These are phyloP conservation scores for Arthrobotrys iridis DNA, from an alignment of 2,329 filamentous ascomycete genomes.

Conservation along the genomic window DNA sequence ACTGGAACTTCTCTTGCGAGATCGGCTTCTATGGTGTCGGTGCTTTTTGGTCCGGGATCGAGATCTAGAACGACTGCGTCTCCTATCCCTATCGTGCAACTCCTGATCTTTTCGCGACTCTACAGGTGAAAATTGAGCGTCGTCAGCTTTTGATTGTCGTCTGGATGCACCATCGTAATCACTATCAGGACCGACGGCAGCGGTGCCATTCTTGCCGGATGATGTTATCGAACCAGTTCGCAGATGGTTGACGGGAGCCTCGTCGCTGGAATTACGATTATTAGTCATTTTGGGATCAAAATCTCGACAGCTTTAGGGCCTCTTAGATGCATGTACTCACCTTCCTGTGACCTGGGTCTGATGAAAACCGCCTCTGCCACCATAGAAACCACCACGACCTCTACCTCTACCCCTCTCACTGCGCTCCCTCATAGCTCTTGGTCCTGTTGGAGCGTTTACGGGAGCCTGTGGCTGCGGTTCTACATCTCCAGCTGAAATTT, in stretches of 20 bases:
- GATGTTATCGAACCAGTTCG: slow-evolving; percentile 45
- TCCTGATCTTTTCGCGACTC: slow-evolving; percentile 46
- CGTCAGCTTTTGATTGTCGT: slow-evolving; percentile 41
- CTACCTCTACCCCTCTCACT: slow-evolving; percentile 49
- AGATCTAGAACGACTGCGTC: slow-evolving; percentile 55
- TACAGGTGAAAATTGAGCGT: slow-evolving; percentile 36
- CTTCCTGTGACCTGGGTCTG: slow-evolving; percentile 49
- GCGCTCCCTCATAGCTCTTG: slow-evolving; percentile 92
- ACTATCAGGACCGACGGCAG: slow-evolving; percentile 23
- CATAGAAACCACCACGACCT: slow-evolving; percentile 45
- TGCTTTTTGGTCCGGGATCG: slow-evolving; percentile 54
- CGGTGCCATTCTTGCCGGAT: slow-evolving; percentile 35
- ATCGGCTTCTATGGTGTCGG: slow-evolving; percentile 55
- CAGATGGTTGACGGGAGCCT: slow-evolving; percentile 20
- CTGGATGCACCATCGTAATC: slow-evolving; percentile 42
- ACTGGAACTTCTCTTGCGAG: slow-evolving; percentile 55
- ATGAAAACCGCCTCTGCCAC: slow-evolving; percentile 55
- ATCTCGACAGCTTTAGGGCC: background rate
- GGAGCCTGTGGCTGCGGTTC: slow-evolving; percentile 62
- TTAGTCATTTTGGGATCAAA: background rate
- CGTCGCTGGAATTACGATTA: slow-evolving; percentile 19
- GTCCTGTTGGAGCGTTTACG: slow-evolving; percentile 86
- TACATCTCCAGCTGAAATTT: slow-evolving; percentile 56
- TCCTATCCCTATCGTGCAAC: slow-evolving; percentile 47
- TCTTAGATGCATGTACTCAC: slow-evolving; percentile 2